Conservation (phyloP, 805 yeast species). For the Cyberlindnera japonica region DNA sequence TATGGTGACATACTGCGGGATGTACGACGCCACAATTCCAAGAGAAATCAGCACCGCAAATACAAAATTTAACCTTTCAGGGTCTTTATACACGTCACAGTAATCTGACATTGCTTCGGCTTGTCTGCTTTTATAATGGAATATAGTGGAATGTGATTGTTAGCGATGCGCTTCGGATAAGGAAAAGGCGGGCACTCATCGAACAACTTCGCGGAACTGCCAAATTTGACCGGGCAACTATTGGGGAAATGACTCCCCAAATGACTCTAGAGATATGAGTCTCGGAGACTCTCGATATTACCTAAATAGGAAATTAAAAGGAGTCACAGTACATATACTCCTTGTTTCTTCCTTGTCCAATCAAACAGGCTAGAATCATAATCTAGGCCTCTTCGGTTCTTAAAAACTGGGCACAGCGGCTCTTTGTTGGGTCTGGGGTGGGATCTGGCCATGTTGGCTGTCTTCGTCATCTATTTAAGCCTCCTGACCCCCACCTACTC, state of each 20-base stretch:
- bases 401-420: not conserved
- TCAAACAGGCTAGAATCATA: not conserved
- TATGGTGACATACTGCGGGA: slow-evolving; percentile 71
- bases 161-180: no score
- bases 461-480: not conserved
- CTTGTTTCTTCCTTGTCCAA: not conserved
- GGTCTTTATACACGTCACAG: slow-evolving; percentile 32
- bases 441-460: not conserved
- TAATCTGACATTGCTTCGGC: no score
- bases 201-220: no score
- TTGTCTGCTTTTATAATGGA: no score
- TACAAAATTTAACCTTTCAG: slow-evolving; percentile 45
- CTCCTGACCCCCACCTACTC: not conserved
- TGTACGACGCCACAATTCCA: slow-evolving; percentile 67
- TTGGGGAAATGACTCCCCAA: not conserved
- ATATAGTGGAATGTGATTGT: no score
- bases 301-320: not conserved
- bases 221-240: no score
- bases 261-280: not conserved
- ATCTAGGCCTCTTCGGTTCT: no score
- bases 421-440: not conserved
- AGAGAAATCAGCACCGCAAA: slow-evolving; percentile 52
- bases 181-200: no score
- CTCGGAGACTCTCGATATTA: not conserved
- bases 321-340: not conserved